Conservation (phyloP, 192 early-diverging fungal species). For the Coemansia sp. region DNA sequence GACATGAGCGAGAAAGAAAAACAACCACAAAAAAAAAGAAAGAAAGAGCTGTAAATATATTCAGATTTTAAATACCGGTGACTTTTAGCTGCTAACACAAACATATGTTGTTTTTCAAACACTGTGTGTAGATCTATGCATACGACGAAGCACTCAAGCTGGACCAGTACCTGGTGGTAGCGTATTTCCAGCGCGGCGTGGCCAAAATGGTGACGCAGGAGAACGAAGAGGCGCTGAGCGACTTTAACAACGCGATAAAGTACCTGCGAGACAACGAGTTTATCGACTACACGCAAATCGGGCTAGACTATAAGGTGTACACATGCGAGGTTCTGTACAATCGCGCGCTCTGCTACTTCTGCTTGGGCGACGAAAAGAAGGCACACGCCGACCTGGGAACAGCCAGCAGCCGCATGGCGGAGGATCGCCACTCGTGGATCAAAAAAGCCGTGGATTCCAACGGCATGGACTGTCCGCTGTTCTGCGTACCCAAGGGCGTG, state of each 20-base stretch:
- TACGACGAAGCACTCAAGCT: constrained; percentile 72
- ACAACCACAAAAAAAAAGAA: background rate
- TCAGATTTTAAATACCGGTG: background rate
- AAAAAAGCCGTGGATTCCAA: constrained; percentile 60
- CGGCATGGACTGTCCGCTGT: constrained; percentile 69
- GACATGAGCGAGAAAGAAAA: too few species aligned
- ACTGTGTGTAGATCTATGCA: constrained; percentile 63
- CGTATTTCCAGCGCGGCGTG: constrained; percentile 91
- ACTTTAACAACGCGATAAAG: constrained; percentile 81
- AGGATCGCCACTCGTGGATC: constrained; percentile 69
- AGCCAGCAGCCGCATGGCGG: constrained; percentile 57
- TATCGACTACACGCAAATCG: constrained; percentile 95
- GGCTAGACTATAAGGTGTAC: constrained; percentile 86
- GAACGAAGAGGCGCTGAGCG: constrained; percentile 68
- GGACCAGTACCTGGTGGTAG: constrained; percentile 88
- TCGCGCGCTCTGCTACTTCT: constrained; percentile 79
- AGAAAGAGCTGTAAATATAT: background rate
- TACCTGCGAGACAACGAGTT: constrained; percentile 80
- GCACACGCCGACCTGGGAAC: constrained; percentile 68
- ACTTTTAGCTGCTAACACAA: background rate
- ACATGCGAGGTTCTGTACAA: constrained; percentile 90
- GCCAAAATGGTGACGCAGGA: constrained; percentile 72
- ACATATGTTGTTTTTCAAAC: background rate
- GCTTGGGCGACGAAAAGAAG: constrained; percentile 67
- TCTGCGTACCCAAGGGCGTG: constrained; percentile 73